phyloP scores from a whole-genome alignment of 2,329 filamentous ascomycete genomes.

The Piedraia hortae region DNA sequence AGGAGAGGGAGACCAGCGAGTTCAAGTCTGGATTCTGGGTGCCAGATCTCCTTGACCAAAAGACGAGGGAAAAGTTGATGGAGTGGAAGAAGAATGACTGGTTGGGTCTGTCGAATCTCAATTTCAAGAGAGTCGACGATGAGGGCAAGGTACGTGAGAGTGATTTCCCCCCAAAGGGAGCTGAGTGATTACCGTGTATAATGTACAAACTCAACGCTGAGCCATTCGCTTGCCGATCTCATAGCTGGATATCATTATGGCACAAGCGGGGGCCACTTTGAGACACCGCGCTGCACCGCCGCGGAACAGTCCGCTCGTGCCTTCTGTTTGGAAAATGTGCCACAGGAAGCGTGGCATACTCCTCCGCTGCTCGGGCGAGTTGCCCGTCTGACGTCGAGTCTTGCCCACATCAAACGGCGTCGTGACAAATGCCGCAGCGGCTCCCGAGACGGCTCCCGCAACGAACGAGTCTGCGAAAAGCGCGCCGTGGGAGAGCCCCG shows the following conservation, averaged over 20 bases:
- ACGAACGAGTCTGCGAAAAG: conserved; percentile 77
- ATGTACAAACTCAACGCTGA: background rate
- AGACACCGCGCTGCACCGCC: conserved; percentile 79
- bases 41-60: conserved; percentile 43
- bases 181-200: conserved; percentile 6
- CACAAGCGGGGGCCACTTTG: conserved; percentile 86
- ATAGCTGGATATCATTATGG: conserved; percentile 98
- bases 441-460: conserved; percentile 59
- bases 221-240: conserved; percentile 86
- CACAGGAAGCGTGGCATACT: conserved; percentile 61
- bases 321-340: conserved; percentile 77
- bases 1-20: conserved; percentile 47
- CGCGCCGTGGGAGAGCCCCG: conserved; percentile 38
- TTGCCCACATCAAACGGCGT: conserved; percentile 96
- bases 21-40: conserved; percentile 65
- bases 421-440: conserved; percentile 62
- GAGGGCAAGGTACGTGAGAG: conserved; percentile 38
- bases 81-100: conserved; percentile 54
- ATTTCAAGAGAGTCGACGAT: conserved; percentile 47
- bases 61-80: conserved; percentile 36
- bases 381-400: conserved; percentile 65
- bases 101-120: conserved; percentile 47
- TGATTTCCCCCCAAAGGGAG: conserved; percentile 42
- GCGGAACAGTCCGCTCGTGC: conserved; percentile 52
- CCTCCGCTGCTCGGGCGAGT: conserved; percentile 22